Base-by-base conservation (phyloP, 2,329 filamentous ascomycete genomes). In the Aspergillus oerlinghausenensis region DNA sequence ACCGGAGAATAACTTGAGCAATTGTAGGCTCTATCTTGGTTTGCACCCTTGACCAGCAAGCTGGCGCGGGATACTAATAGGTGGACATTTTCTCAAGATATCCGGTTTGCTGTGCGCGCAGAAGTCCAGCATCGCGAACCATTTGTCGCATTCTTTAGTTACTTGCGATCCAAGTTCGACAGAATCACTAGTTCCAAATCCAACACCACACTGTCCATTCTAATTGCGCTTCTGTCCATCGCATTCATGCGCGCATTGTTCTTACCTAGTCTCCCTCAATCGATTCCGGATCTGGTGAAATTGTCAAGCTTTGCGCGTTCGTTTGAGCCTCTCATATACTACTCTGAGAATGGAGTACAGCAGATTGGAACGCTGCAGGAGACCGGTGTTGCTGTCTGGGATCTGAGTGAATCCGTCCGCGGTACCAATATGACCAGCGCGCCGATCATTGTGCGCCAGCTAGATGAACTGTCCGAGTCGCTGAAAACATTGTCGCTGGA, bases 261-360 rank as follows among this genome's bases (percentile, higher is more conserved):
- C 52, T 82, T 88, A 57, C 89, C 91, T 10, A 87, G 85, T 29
- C 73, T 79, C 4, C 80, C 83, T 40, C 85, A 80, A 11, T 84
- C 89, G 0, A 87, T 89, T 2, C 90, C 90, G 0, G 92, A 97
- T 70, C 81, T 97, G 17, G 88, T 96, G 70, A 96, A 96, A 72
- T 88, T 97, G 25, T 92, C 92, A 3, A 87, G 88, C 52, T 84
- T 97, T 62, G 92, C 92, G 50, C 90, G 90, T 66, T 91, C 91
- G 9, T 96, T 97, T 68, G 93, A 97, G 72, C 93, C 93, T 5
- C 82, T 97, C 48, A 95, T 97, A 60, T 94, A 94, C 77, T 96
- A 95, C 70, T 96, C 92, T 0, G 92, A 97, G 68, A 89, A 92
- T 69, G 92, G 92, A 8, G 87, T 92, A 47, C 84, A 87, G 40